Base-by-base conservation (phyloP, 2,329 filamentous ascomycete species). In the Colletotrichum sp. region DNA sequence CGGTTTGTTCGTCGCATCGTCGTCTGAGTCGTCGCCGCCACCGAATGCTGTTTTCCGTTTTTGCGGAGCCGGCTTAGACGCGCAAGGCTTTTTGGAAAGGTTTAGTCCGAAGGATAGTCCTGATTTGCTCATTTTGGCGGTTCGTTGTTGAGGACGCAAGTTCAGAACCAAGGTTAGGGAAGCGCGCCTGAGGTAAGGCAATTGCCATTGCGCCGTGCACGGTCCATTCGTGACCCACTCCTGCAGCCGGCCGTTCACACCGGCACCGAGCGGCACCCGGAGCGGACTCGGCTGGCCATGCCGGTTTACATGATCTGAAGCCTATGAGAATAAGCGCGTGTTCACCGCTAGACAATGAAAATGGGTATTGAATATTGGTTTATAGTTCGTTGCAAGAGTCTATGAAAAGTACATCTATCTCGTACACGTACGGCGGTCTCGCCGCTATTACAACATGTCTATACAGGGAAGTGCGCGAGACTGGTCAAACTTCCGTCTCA, bases 11-110 rank as follows among this genome's bases (percentile, higher is more conserved):
- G 80, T 55, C 16, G 79, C 77, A 59, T 89, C 89, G 68, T 90
- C 85, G 74, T 91, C 91, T 2, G 87, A 89, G 77, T 90, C 88
- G 74, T 87, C 88, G 75, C 89, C 88, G 75, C 88, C 89, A 75
- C 90, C 90, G 77, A 94, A 91, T 75, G 91, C 86, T 2, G 88
- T 84, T 79, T 89, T 91, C 77, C 87, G 84, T 77, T 87, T 90
- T 2, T 83, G 80, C 5, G 87, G 86, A 34, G 83, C 83, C 6
- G 87, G 83, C 78, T 90, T 91, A 4, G 86, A 82, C 73, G 83
- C 82, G 69, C 83, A 83, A 3, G 86, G 80, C 81, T 93, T 94
- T 79, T 91, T 92, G 64, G 87, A 83, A 58, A 91, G 77, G 78
- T 90, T 93, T 51, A 94, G 86, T 65, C 92, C 92, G 77, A 87